Base-by-base conservation (phyloP, 163 green algal genomes). In the Volvox carteri region DNA sequence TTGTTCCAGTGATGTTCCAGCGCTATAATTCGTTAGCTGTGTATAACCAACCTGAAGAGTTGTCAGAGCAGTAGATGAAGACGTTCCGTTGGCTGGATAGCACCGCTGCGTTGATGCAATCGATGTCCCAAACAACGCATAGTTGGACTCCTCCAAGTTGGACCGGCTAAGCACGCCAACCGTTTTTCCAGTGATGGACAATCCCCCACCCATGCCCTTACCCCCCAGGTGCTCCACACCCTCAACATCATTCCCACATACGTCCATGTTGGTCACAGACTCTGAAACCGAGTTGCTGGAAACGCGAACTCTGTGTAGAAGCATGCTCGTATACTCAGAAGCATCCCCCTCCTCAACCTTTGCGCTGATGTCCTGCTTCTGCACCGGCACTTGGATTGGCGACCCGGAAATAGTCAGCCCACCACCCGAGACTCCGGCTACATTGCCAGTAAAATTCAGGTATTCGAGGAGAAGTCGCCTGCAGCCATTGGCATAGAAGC, bases 81-180 rank as follows among this genome's bases (percentile, higher is more conserved):
- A 39, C 62, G n/a, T 41, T 41, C 23, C 37, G 62, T 73, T 73
- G 16, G 28, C 3, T 73, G 73, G 44, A 65, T 67, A 56, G 73
- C 73, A 81, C 8, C 46, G 44, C 44, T 81, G 73, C 5, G 73
- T 42, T 28, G 73, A 67, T 28, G 73, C 73, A 65, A 81, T 35
- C 8, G 44, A 21, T n/a, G 44, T 28, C n/a, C 73, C 73, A 65
- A 81, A 81, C 8, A 25, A 25, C 3, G 73, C 73, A 25, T n/a
- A 23, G 44, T 81, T 81, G 44, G 8, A 8, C n/a, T 44, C 8
- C 44, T 42, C 11, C 44, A 81, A 42, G 30, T 81, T 28, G 42
- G n/a, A 70, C 18, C 37, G 52, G 52, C 54, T 70, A 33, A 85
- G 21, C 28, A 72, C 35, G 21, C n/a, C 76, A 52, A 54, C 70